Evolutionary conservation across 345 rosid species (phyloP).

Genomic region (Jatropha curcas): DNA sequence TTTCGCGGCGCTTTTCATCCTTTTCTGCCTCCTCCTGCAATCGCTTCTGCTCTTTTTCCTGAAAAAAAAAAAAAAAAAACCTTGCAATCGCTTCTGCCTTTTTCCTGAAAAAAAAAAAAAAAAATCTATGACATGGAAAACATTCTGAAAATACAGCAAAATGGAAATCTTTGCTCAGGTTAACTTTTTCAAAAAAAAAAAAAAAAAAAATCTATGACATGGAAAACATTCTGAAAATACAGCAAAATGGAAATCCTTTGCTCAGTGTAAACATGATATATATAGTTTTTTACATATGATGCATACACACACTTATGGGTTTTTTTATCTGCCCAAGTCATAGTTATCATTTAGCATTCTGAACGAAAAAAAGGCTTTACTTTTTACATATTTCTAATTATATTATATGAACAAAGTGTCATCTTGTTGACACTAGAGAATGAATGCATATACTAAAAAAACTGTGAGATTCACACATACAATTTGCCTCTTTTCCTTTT

Average conservation of each 20-base stretch:
- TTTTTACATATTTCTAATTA: neutral
- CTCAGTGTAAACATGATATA: neutral
- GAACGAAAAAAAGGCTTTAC: too few species aligned
- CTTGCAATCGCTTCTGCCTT: constrained; percentile 54
- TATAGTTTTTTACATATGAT: too few species aligned
- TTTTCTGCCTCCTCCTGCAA: constrained; percentile 56
- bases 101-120: neutral
- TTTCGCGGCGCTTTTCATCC: constrained; percentile 59
- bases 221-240: too few species aligned
- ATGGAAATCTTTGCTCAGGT: too few species aligned
- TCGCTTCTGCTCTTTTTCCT: constrained; percentile 77
- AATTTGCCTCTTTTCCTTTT: constrained; percentile 58
- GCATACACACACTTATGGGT: too few species aligned
- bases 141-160: neutral
- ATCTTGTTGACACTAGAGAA: neutral
- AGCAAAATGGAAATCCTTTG: too few species aligned
- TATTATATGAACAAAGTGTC: neutral
- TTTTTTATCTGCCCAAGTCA: too few species aligned
- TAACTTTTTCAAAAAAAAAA: too few species aligned
- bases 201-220: too few species aligned
- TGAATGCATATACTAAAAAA: neutral
- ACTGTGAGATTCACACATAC: constrained; percentile 37
- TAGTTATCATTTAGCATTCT: too few species aligned
- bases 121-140: neutral
- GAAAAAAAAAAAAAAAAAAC: constrained; percentile 4